Percentiles rank a stretch among this genome's conserved stretches.
Conservation (phyloP, 1,139 yeast genomes). For the Blastobotrys niveus region DNA sequence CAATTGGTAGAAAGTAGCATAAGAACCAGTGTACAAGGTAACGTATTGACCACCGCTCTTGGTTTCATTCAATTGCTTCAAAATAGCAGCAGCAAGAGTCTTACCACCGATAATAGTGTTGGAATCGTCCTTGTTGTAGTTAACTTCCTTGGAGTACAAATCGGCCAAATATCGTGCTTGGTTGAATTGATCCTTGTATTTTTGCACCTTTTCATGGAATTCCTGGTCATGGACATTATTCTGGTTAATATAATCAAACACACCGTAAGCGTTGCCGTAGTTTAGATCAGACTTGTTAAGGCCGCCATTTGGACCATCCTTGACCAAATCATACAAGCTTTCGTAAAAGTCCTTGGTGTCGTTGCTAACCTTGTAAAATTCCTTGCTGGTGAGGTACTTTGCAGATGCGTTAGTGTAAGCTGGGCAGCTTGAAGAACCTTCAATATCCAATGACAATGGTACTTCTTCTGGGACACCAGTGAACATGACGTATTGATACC, state of each 20-base stretch:
- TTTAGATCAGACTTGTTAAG: conserved; percentile 31
- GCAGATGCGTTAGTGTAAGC: conserved; percentile 31
- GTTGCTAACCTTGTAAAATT: conserved; percentile 31
- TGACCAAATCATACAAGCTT: conserved; percentile 26
- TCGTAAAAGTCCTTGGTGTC: conserved; percentile 38
- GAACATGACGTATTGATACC: conserved; percentile 42
- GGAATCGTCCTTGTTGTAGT: conserved; percentile 32
- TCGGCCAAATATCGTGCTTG: conserved; percentile 37
- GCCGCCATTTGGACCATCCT: conserved; percentile 21
- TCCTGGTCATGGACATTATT: conserved; percentile 39
- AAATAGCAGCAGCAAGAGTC: conserved; percentile 35
- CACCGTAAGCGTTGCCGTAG: conserved; percentile 37
- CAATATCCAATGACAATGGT: conserved; percentile 37
- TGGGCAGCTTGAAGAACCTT: conserved; percentile 42
- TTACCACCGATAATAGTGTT: conserved; percentile 39
- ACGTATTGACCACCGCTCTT: conserved; percentile 35
- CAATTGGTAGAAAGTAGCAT: conserved; percentile 39
- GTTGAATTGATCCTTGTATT: conserved; percentile 23
- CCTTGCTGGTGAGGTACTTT: conserved; percentile 28
- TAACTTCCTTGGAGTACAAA: conserved; percentile 35
- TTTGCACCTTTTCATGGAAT: conserved; percentile 30
- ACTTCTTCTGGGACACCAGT: conserved; percentile 36
- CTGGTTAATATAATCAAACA: conserved; percentile 39
- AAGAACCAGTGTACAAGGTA: conserved; percentile 41
- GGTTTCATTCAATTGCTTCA: conserved; percentile 35